phyloP scores from a whole-genome alignment of 2,329 filamentous ascomycete genomes.

The Ophiostoma populinum region DNA sequence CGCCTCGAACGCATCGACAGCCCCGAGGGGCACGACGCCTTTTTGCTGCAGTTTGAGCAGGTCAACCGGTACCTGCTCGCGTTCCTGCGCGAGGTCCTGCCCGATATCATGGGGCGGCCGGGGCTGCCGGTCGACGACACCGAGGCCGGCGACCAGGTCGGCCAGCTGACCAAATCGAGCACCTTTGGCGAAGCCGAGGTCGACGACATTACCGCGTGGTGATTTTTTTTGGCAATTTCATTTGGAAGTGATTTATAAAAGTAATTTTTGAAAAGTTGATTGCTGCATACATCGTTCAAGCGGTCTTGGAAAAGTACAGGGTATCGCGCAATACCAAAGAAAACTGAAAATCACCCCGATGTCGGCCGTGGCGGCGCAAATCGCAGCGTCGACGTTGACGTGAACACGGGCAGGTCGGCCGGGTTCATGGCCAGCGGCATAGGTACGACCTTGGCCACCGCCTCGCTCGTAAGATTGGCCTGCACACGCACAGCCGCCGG shows the following conservation, averaged over 20 bases:
- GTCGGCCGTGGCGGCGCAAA: conserved; percentile 16
- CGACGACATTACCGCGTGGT: conserved; percentile 93
- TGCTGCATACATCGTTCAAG: no score
- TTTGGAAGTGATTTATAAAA: neutral
- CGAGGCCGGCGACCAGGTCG: conserved; percentile 33
- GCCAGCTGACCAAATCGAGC: conserved; percentile 63
- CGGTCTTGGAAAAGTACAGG: neutral
- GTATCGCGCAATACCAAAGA: neutral
- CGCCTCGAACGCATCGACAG: conserved; percentile 77
- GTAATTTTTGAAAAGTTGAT: neutral
- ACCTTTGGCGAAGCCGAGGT: conserved; percentile 93
- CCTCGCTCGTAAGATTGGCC: no score
- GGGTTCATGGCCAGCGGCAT: no score
- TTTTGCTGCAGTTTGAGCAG: conserved; percentile 91
- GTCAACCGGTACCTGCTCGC: conserved; percentile 75
- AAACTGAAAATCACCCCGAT: neutral
- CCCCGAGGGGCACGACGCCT: conserved; percentile 90
- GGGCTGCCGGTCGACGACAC: neutral
- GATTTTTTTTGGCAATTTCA: no score
- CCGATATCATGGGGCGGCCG: conserved; percentile 63
- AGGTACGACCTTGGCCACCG: no score
- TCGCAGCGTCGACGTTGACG: conserved; percentile 28
- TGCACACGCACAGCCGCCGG: neutral
- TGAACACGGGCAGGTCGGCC: conserved; percentile 21
- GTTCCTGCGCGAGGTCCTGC: conserved; percentile 68